Conservation (phyloP, 2,329 filamentous ascomycete species). For the Stemphylium beticola region DNA sequence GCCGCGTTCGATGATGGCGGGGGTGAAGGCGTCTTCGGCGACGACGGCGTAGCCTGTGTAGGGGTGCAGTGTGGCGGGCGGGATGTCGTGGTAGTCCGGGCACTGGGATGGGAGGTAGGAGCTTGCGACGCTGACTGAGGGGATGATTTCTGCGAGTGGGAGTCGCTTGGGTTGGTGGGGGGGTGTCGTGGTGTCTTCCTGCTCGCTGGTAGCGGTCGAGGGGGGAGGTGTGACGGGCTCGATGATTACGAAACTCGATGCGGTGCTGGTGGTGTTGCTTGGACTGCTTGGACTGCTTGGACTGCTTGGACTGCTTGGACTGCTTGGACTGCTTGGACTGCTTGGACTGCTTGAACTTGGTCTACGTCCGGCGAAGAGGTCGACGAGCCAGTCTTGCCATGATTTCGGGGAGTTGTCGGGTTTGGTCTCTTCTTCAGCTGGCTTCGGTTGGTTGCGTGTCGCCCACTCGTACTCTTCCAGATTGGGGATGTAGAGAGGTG, state of each 20-base stretch:
- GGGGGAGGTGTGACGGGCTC: not conserved
- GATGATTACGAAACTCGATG: no score
- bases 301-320: not conserved
- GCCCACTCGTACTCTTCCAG: not conserved
- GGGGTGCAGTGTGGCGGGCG: constrained; percentile 4
- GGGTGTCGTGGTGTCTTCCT: not conserved
- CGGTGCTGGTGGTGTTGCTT: not conserved
- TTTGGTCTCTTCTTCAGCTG: not conserved
- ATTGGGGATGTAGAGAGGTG: not conserved
- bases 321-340: no score
- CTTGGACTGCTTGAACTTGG: not conserved
- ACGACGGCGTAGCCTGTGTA: constrained; percentile 13
- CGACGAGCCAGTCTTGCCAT: constrained; percentile 13
- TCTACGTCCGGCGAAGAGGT: constrained; percentile 19
- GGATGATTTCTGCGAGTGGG: constrained; percentile 3
- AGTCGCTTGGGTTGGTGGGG: constrained; percentile 1
- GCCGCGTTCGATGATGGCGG: constrained; percentile 13
- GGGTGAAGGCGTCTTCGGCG: constrained; percentile 7
- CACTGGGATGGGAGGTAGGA: not conserved
- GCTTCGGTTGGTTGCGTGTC: not conserved
- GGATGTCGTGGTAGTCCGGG: not conserved
- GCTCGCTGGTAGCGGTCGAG: not conserved
- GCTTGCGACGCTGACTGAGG: not conserved
- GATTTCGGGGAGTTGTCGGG: not conserved
- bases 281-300: no score